A percentile compares a stretch with the other conserved stretches of the same genome.
phyloP scores from a whole-genome alignment of 495 filamentous ascomycete genomes.

The Penicillium psychrofluorescens region DNA sequence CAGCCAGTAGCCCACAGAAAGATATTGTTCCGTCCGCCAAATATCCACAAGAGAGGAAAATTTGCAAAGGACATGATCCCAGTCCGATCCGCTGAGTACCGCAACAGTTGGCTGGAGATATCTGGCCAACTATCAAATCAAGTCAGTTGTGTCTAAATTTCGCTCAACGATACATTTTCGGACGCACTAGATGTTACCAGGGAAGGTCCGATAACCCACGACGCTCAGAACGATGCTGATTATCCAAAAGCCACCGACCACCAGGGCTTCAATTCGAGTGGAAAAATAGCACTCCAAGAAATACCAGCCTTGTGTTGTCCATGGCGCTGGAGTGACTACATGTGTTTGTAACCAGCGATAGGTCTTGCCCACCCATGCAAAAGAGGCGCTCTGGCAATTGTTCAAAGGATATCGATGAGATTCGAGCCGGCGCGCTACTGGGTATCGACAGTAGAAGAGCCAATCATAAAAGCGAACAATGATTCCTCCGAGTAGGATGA shows the following conservation, averaged over 20 bases:
- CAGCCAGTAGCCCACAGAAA: slow-evolving; percentile 49
- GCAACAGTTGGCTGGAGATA: slow-evolving; percentile 22
- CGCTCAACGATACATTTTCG: neutral
- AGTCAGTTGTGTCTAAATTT: slow-evolving; percentile 4
- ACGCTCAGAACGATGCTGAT: slow-evolving; percentile 30
- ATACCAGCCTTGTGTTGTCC: slow-evolving; percentile 16
- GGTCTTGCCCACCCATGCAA: neutral
- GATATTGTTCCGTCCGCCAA: slow-evolving; percentile 49
- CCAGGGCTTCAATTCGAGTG: slow-evolving; percentile 31
- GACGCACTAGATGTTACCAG: slow-evolving; percentile 34
- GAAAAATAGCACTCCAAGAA: slow-evolving; percentile 33
- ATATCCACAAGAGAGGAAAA: slow-evolving; percentile 43
- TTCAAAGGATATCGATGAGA: neutral
- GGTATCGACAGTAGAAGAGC: neutral
- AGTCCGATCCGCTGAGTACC: slow-evolving; percentile 44
- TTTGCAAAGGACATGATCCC: slow-evolving; percentile 47
- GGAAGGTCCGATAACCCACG: slow-evolving; percentile 28
- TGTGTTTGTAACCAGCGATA: slow-evolving; percentile 24
- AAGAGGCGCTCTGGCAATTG: neutral
- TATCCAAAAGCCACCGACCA: slow-evolving; percentile 32
- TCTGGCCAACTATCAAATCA: slow-evolving; percentile 24
- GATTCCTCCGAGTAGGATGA: slow-evolving; percentile 19
- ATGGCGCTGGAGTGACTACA: slow-evolving; percentile 26
- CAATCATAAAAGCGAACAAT: slow-evolving; percentile 12
- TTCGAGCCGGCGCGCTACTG: no score